These are phyloP conservation scores for Pichia thaimueangensis DNA, from an alignment of 805 yeast species.

Conservation along the genomic window DNA sequence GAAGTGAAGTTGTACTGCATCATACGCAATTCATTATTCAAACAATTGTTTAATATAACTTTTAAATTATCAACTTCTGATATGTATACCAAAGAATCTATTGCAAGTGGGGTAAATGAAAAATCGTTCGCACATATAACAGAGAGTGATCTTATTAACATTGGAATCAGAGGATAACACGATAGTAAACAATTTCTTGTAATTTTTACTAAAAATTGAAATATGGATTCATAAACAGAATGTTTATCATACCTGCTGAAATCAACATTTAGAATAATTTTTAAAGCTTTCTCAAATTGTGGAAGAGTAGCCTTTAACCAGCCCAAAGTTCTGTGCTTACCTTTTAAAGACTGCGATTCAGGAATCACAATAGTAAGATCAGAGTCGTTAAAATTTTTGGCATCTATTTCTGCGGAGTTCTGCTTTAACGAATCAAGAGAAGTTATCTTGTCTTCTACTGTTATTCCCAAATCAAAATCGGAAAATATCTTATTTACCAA, in stretches of 20 bases:
- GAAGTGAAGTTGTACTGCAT: constrained; percentile 20
- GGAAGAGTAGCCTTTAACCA: constrained; percentile 52
- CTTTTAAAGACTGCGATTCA: constrained; percentile 7
- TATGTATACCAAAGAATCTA: constrained; percentile 15
- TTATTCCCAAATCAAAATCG: constrained; percentile 33
- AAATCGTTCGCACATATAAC: constrained; percentile 17
- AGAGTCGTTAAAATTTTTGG: not conserved
- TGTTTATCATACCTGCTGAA: constrained; percentile 18
- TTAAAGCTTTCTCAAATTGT: constrained; percentile 44
- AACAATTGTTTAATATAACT: constrained; percentile 1
- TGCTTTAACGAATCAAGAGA: constrained; percentile 16
- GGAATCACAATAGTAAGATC: constrained; percentile 17
- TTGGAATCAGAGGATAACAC: constrained; percentile 32
- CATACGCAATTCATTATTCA: constrained; percentile 15
- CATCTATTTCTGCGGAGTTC: not conserved
- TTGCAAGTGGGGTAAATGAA: constrained; percentile 6
- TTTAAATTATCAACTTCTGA: constrained; percentile 13
- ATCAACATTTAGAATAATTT: constrained; percentile 25
- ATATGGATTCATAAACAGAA: constrained; percentile 31
- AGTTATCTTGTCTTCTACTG: constrained; percentile 4
- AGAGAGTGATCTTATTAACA: constrained; percentile 28
- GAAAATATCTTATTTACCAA: constrained; percentile 34
- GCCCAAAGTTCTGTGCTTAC: constrained; percentile 34
- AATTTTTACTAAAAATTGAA: constrained; percentile 27
- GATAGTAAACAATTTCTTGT: constrained; percentile 30